Base-by-base conservation (phyloP, 2,329 filamentous ascomycete genomes). In the Leptographium procerum region DNA sequence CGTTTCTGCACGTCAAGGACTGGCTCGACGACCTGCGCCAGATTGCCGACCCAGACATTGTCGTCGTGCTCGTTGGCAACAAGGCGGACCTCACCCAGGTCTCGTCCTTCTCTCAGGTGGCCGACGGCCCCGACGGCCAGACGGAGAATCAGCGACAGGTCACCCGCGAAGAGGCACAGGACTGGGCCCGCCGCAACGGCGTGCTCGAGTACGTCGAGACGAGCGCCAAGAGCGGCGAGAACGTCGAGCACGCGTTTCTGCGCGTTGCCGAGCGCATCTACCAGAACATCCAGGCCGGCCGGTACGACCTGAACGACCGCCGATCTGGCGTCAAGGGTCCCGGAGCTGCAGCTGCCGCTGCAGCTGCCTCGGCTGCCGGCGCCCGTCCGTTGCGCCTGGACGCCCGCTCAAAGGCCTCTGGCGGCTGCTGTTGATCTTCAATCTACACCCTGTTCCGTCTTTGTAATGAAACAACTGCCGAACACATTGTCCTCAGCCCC, bases 181-280 rank as follows among this genome's bases (percentile, higher is more conserved):
- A 88, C 60, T 99, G 94, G 94, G 95, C 91, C 61, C 79, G 79
- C 61, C 75, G 79, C 64, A 96, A 97, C 71, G 88, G 88, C 60
- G 86, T 97, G 29, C 83, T 96, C 68, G 85, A 91, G 69, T 97
- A 97, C 70, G 90, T 97, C 62, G 94, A 99, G 76, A 99, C 94
- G 45, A 91, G 87, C 64, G 94, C 94, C 55, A 99, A 97, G 78
- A 95, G 87, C 62, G 94, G 94, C 56, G 90, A 95, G 69, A 90
- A 90, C 55, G 94, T 99, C 40, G 94, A 99, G 71, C 82, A 85
- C 65, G 94, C 94, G 2, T 99, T 99, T 68, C 81, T 95, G 69
- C 85, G 94, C 68, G 91, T 97, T 16, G 91, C 94, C 24, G 91
- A 96, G 76, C 81, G 91, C 71, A 97, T 99, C 75, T 95, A 95